phyloP scores from a whole-genome alignment of 106 monocot species.

The Triglochin maritima region DNA sequence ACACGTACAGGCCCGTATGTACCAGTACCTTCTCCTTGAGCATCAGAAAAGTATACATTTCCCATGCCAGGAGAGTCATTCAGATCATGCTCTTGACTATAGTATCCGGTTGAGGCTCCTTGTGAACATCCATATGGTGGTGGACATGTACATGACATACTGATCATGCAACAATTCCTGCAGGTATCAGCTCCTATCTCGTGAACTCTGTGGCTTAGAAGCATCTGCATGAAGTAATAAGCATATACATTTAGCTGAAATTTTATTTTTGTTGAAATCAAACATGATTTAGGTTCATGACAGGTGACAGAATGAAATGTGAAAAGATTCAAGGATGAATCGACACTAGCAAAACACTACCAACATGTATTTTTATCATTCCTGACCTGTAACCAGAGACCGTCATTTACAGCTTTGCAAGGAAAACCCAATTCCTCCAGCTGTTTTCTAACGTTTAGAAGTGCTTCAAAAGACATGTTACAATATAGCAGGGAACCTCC shows the following conservation, averaged over 20 bases:
- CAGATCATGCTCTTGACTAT: conserved; percentile 64
- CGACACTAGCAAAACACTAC: too few species aligned
- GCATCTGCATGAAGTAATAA: conserved; percentile 57
- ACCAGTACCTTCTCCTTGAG: conserved; percentile 64
- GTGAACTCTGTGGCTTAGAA: conserved; percentile 82
- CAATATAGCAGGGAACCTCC: conserved; percentile 90
- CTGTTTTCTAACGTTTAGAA: conserved; percentile 79
- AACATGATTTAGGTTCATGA: too few species aligned
- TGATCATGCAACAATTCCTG: conserved; percentile 74
- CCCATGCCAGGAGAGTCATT: conserved; percentile 39
- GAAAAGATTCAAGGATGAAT: too few species aligned
- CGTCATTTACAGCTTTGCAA: conserved; percentile 97
- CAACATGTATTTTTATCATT: too few species aligned
- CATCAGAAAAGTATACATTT: conserved; percentile 58
- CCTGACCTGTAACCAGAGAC: conserved; percentile 95
- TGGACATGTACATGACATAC: conserved; percentile 66
- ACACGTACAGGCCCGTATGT: conserved; percentile 57
- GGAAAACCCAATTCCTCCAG: conserved; percentile 98
- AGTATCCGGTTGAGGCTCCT: conserved; percentile 32
- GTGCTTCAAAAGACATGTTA: conserved; percentile 92
- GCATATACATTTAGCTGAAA: conserved; percentile 3
- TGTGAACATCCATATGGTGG: conserved; percentile 65
- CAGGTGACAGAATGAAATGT: too few species aligned
- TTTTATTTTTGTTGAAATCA: neutral
- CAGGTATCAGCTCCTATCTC: conserved; percentile 77